Base-by-base conservation (phyloP, 2,329 filamentous ascomycete genomes). In the Tolypocladium ovalisporum region DNA sequence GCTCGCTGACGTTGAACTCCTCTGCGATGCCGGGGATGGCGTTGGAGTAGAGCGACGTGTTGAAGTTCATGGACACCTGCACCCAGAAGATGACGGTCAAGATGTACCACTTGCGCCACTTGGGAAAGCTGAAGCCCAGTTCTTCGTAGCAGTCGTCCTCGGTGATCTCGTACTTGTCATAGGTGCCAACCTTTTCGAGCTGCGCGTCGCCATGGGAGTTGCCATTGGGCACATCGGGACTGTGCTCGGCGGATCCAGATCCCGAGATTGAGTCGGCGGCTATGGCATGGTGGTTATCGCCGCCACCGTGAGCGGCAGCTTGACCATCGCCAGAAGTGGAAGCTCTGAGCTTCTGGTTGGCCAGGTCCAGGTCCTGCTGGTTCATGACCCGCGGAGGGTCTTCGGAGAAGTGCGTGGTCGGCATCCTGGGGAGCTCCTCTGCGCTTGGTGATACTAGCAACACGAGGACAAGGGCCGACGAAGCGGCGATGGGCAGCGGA, bases 61-160 rank as follows among this genome's bases (percentile, higher is more conserved):
- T 89, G 76, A 89, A 88, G 75, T 89, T 89, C 86, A 89, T 89
- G 4, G 86, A 89, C 1, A 84, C 81, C 67, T 89, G 87, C 5
- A 89, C 85, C 63, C 85, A 74, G 74, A 89, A 89, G 68, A 89
- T 87, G 67, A 89, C 78, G n/a, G 78, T 79, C 57, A 89, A 79
- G 64, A 89, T 87, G 65, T 76, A 82, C 86, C 87, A 90, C 72
- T 90, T 90, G 72, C 83, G 86, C 73, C 72, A 78, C 15, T 62
- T 68, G 0, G 84, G 73, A 61, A 82, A 89, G 10, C 75, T 74
- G 66, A 79, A 89, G 55, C 85, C 86, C 0, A 90, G 76, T 65
- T 88, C 77, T 24, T 81, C 76, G 68, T 85, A 86, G 70, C 84
- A 88, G 63, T 87, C 84, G 37, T 76, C 72, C 54, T 78, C 76